Evolutionary conservation across 164 flowering plant species (phyloP).

Genomic region (Dillenia turbinata): DNA sequence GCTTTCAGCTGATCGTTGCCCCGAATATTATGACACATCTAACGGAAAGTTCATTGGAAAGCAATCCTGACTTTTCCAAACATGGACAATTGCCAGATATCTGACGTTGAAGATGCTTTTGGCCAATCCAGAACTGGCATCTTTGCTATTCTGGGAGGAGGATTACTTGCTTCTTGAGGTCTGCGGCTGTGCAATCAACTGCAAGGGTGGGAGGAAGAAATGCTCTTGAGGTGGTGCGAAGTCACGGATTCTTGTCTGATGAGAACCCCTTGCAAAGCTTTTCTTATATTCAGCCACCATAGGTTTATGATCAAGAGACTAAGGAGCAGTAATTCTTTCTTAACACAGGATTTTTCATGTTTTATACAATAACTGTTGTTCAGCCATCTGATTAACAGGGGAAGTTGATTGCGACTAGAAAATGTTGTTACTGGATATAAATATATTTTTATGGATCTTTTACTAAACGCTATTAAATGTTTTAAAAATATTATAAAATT

Average conservation of each 20-base stretch:
- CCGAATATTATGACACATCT: slow-evolving; percentile 67
- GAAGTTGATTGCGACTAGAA: no score
- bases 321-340: no score
- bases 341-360: no score
- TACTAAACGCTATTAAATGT: no score
- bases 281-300: no score
- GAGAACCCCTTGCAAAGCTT: no score
- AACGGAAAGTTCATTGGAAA: slow-evolving; percentile 65
- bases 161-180: slow-evolving; percentile 70
- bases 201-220: slow-evolving; percentile 44
- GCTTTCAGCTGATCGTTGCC: slow-evolving; percentile 54
- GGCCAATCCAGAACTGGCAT: slow-evolving; percentile 53
- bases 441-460: no score
- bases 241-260: slow-evolving; percentile 54
- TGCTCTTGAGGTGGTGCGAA: slow-evolving; percentile 56
- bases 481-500: no score
- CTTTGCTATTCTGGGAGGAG: slow-evolving; percentile 65
- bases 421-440: no score
- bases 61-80: slow-evolving; percentile 60
- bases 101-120: slow-evolving; percentile 69
- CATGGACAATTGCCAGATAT: slow-evolving; percentile 84
- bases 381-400: no score
- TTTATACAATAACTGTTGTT: no score
- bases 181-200: slow-evolving; percentile 53
- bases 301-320: no score